Conservation (phyloP, 2,329 filamentous ascomycete genomes). For the Domatiomyces catenatus region DNA sequence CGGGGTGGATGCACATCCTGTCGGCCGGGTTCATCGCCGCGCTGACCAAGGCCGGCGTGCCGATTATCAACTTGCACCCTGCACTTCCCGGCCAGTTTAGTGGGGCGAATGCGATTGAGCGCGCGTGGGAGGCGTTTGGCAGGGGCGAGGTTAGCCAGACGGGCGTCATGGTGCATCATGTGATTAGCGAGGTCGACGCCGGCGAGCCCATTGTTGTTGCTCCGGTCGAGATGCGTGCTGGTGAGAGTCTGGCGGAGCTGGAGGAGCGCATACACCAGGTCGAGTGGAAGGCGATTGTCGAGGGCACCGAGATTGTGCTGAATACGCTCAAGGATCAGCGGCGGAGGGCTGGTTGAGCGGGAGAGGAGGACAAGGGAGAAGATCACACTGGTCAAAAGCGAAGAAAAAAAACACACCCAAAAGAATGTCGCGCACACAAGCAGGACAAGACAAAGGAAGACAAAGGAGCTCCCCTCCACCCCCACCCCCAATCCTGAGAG, state of each 20-base stretch:
- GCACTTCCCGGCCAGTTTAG: conserved; percentile 60
- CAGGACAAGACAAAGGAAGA: no score
- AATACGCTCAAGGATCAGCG: conserved; percentile 17
- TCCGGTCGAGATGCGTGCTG: conserved; percentile 51
- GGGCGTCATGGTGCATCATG: conserved; percentile 82
- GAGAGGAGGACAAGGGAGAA: no score
- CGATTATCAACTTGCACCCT: conserved; percentile 72
- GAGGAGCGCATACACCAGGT: conserved; percentile 57
- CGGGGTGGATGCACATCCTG: conserved; percentile 80
- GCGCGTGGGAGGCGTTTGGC: conserved; percentile 59
- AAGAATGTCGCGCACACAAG: no score
- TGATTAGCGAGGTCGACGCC: conserved; percentile 64
- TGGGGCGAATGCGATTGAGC: conserved; percentile 60
- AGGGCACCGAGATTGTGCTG: conserved; percentile 46
- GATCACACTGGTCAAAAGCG: no score
- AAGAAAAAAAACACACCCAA: no score
- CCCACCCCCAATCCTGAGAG: no score
- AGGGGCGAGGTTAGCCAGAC: conserved; percentile 51
- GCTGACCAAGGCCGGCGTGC: conserved; percentile 44
- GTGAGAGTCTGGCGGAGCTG: conserved; percentile 50
- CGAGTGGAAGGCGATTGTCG: conserved; percentile 67
- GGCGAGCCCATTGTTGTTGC: conserved; percentile 56
- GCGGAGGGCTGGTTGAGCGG: background rate
- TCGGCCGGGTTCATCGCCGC: conserved; percentile 54
- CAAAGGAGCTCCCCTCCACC: no score